These are phyloP conservation scores for Cladorrhinum sp. DNA, from an alignment of 2,329 filamentous ascomycete species.

Conservation along the genomic window DNA sequence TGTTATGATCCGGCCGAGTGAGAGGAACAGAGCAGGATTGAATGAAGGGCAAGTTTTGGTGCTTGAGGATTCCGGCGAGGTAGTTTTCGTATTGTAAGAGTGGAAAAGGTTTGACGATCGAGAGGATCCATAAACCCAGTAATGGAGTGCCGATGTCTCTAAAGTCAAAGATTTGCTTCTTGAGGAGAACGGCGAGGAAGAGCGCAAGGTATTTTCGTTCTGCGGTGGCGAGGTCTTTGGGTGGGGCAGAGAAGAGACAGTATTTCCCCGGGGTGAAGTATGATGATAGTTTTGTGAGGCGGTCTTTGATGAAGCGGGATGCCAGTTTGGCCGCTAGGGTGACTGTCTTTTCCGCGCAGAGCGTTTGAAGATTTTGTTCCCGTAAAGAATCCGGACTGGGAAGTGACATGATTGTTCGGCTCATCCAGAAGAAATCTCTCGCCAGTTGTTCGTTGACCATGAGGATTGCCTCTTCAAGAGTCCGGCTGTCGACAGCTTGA, in stretches of 20 bases:
- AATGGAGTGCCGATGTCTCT: constrained; percentile 44
- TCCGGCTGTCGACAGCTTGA: constrained; percentile 29
- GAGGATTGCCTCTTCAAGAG: constrained; percentile 48
- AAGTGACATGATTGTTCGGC: constrained; percentile 24
- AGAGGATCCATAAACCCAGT: constrained; percentile 51
- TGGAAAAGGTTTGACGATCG: constrained; percentile 48
- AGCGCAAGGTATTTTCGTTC: constrained; percentile 48
- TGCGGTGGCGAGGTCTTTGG: constrained; percentile 38
- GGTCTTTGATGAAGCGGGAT: constrained; percentile 43
- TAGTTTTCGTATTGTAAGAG: constrained; percentile 48
- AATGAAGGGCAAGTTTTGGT: constrained; percentile 43
- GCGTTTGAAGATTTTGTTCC: constrained; percentile 23
- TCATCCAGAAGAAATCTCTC: constrained; percentile 46
- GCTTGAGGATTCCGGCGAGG: constrained; percentile 46
- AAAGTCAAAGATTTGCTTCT: constrained; percentile 46
- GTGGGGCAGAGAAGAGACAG: constrained; percentile 45
- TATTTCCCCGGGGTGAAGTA: constrained; percentile 49
- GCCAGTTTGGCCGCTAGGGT: constrained; percentile 46
- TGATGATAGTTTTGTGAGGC: constrained; percentile 42
- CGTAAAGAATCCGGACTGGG: constrained; percentile 19
- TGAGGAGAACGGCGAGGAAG: constrained; percentile 50
- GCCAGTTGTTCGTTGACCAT: constrained; percentile 50
- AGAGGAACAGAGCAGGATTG: constrained; percentile 38
- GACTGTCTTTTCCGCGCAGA: constrained; percentile 45
- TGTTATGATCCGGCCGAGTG: constrained; percentile 45